A percentile compares a stretch with the other conserved stretches of the same genome.
Conservation (phyloP, 2,329 filamentous ascomycete species). For the Pestalotiopsis sp. region DNA sequence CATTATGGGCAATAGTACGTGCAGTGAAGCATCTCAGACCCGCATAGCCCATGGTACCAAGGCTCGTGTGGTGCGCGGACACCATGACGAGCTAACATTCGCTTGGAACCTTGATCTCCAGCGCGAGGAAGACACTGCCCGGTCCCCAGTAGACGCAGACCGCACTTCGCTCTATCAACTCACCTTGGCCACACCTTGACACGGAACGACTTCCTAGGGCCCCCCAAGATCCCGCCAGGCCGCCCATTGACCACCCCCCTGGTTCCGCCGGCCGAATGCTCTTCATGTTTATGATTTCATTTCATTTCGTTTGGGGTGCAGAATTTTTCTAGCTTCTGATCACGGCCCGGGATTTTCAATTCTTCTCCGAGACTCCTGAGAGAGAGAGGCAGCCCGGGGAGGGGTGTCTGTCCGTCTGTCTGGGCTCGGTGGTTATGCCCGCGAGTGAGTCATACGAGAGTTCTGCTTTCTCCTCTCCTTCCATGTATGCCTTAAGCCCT, state of each 20-base stretch:
- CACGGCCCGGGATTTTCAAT: neutral
- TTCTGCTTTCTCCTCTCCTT: slow-evolving; percentile 10
- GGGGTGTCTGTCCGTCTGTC: slow-evolving; percentile 7
- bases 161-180: neutral
- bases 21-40: neutral
- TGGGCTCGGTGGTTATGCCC: neutral
- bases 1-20: neutral
- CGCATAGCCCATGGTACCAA: neutral
- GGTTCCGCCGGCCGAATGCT: neutral
- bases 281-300: neutral
- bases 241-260: neutral
- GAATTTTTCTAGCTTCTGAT: neutral
- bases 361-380: neutral
- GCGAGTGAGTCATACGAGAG: slow-evolving; percentile 23
- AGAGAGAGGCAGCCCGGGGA: neutral
- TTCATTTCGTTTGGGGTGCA: neutral
- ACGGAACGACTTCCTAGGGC: neutral
- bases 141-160: neutral
- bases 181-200: neutral
- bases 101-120: neutral
- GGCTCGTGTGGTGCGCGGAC: neutral
- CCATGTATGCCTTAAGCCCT: slow-evolving; percentile 14
- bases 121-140: neutral
- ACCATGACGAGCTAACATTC: neutral
- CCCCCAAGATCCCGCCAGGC: neutral